These are phyloP conservation scores for Fermentozyma sake DNA, from an alignment of 1,139 yeast genomes.

Conservation along the genomic window DNA sequence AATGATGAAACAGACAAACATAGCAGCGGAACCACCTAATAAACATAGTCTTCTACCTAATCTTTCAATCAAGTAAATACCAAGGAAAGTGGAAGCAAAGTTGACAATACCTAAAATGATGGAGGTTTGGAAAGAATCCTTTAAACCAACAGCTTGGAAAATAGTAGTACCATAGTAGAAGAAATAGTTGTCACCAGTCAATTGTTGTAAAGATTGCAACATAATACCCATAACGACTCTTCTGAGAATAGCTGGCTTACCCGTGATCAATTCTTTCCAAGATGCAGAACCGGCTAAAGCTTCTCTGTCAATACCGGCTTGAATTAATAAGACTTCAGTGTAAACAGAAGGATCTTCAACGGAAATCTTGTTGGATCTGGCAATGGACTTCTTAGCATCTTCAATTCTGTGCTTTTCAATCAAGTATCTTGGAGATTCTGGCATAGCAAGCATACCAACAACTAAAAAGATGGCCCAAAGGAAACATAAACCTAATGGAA, in stretches of 20 bases:
- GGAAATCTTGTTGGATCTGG: conserved; percentile 17
- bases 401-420: conserved; percentile 34
- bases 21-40: conserved; percentile 41
- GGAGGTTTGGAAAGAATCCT: conserved; percentile 69
- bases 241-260: conserved; percentile 21
- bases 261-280: conserved; percentile 20
- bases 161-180: conserved; percentile 79
- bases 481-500: conserved; percentile 23
- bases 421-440: conserved; percentile 60
- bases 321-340: conserved; percentile 19
- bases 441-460: conserved; percentile 53
- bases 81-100: conserved; percentile 68
- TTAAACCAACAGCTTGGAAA: conserved; percentile 71
- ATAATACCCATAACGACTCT: conserved; percentile 45
- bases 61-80: conserved; percentile 64
- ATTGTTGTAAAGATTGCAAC: conserved; percentile 69
- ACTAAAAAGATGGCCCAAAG: conserved; percentile 40
- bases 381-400: conserved; percentile 30
- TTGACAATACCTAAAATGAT: conserved; percentile 62
- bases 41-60: conserved; percentile 70
- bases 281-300: conserved; percentile 49
- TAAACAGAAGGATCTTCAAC: conserved; percentile 19
- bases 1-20: conserved; percentile 57
- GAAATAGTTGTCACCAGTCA: conserved; percentile 78
- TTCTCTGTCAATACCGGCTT: conserved; percentile 57